Evolutionary conservation across 192 early-diverging fungal genomes (phyloP), one percentile per base, ranked within the genome.

Genomic region (Entomortierella lignicola): DNA sequence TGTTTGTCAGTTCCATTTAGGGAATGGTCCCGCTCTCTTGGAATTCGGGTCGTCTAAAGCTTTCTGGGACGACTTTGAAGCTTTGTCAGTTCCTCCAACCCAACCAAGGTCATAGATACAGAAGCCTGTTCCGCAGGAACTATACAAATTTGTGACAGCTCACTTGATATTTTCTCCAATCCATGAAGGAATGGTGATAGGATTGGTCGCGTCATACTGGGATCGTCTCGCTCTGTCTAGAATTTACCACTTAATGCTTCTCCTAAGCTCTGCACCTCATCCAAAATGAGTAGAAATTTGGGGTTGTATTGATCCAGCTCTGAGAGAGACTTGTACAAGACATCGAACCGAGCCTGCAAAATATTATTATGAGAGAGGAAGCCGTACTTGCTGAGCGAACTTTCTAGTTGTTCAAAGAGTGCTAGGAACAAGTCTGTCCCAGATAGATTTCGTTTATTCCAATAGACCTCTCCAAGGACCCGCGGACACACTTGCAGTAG

Each of bases 151-250:
- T 52, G 5, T 25, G 50, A 52, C n/a, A 52, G 5, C 8, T 52
- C 8, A 21, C 23, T 18, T 25, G 50, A 15, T 8, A 52, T 52
- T 25, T 6, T 18, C 50, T 52, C 50, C 50, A 52, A 25, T 6
- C 50, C 50, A 52, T 52, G 50, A 52, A 11, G 18, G 50, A 52
- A 52, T 25, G 50, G 50, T 52, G 50, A 52, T 25, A 52, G n/a
- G 18, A 52, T 18, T 52, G 50, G 50, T 25, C 50, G 8, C 6
- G 50, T 6, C 6, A 25, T 7, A 52, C 23, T 13, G 39, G 6
- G 8, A 13, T 10, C n/a, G 20, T 25, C 50, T 21, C 20, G 8
- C n/a, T 52, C 50, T 11, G 50, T 11, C 18, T 52, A 7, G 18
- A 52, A 52, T 21, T 52, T 25, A 11, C 23, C 23, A 11, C 8